phyloP scores from a whole-genome alignment of 2,329 filamentous ascomycete genomes.

The Penicillium olsonii region DNA sequence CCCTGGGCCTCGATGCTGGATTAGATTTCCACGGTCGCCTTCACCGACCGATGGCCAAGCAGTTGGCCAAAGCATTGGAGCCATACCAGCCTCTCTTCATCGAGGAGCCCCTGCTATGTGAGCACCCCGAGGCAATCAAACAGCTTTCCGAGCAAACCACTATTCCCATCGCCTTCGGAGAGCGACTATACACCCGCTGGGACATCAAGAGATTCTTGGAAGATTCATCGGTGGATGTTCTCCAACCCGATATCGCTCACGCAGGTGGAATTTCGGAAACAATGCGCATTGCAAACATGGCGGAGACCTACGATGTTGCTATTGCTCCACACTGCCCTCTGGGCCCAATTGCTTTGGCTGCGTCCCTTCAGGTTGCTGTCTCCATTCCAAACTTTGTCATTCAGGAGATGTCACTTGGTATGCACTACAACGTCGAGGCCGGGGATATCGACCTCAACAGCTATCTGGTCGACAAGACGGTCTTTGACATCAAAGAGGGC shows the following conservation, averaged over 20 bases:
- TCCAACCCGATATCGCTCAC: slow-evolving; percentile 73
- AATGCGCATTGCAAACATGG: slow-evolving; percentile 68
- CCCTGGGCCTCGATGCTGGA: slow-evolving; percentile 69
- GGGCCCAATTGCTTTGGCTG: slow-evolving; percentile 72
- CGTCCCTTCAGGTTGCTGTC: slow-evolving; percentile 66
- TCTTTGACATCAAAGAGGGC: slow-evolving; percentile 67
- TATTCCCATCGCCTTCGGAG: slow-evolving; percentile 71
- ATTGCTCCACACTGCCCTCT: slow-evolving; percentile 74
- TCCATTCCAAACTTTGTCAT: slow-evolving; percentile 69
- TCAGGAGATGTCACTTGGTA: slow-evolving; percentile 76
- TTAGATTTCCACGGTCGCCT: slow-evolving; percentile 80
- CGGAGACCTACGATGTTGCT: slow-evolving; percentile 72
- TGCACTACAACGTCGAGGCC: slow-evolving; percentile 71
- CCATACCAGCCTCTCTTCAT: slow-evolving; percentile 71
- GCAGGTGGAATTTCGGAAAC: slow-evolving; percentile 73
- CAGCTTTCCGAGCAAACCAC: slow-evolving; percentile 66
- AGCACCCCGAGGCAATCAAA: slow-evolving; percentile 68
- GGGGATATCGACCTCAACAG: slow-evolving; percentile 66
- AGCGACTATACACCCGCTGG: slow-evolving; percentile 71
- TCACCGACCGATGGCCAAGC: slow-evolving; percentile 78
- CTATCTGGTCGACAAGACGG: slow-evolving; percentile 64
- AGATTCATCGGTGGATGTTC: slow-evolving; percentile 66
- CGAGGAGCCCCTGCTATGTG: slow-evolving; percentile 71
- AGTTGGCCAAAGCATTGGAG: slow-evolving; percentile 67
- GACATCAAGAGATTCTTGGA: slow-evolving; percentile 73